phyloP scores from a whole-genome alignment of 352 stramenopile species.

The Phytophthora agathidicida region DNA sequence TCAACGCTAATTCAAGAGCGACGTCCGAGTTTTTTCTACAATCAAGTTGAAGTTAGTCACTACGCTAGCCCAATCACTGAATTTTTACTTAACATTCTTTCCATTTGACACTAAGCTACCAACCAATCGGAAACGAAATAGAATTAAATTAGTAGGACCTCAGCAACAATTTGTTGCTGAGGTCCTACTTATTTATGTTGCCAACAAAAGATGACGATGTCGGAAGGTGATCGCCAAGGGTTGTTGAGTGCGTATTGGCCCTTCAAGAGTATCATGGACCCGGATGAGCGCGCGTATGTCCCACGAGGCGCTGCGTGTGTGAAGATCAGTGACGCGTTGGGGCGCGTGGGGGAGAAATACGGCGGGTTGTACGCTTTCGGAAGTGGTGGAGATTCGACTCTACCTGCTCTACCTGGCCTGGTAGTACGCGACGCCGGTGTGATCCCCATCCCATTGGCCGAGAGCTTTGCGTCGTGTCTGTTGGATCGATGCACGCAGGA shows the following conservation, averaged over 20 bases:
- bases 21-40: no score
- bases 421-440: conserved; percentile 5
- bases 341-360: background rate
- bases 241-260: background rate
- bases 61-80: no score
- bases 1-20: background rate
- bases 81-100: no score
- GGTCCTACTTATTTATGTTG: no score
- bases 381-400: background rate
- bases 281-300: conserved; percentile 1
- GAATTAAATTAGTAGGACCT: no score
- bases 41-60: no score
- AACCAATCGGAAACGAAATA: no score
- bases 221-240: background rate
- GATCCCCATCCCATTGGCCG: conserved; percentile 6
- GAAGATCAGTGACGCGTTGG: conserved; percentile 13
- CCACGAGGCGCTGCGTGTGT: conserved; percentile 1
- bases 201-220: background rate
- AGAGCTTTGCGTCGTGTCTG: conserved; percentile 1
- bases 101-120: no score
- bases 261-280: background rate
- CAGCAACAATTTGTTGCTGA: no score
- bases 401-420: conserved; percentile 10
- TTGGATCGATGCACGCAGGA: background rate
- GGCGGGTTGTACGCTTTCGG: conserved; percentile 3